Base-by-base conservation (phyloP, 768 basidiomycete species). In the Leccinum arenicola region DNA sequence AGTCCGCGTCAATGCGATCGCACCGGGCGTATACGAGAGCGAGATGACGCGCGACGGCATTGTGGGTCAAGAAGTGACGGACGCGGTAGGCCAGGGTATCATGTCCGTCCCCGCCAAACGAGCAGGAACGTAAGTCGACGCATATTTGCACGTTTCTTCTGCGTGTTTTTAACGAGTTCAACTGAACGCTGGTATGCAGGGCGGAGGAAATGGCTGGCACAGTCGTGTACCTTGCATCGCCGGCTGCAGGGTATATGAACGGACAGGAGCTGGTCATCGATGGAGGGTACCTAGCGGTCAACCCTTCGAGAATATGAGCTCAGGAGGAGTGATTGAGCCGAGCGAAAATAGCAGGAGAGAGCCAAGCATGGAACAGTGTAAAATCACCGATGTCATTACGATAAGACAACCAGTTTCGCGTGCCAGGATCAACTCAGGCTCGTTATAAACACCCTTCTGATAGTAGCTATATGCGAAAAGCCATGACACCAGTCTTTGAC, bases 251-350 rank as follows among this genome's bases (percentile, higher is more conserved):
- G 29, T 93, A 90, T 68, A 83, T 82, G 61, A 88, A 88, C 61
- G 91, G 91, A 12, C 90, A 92, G 68, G 88, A 92, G 68, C 79
- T 93, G 47, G 74, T 85, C 17, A 80, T 92, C 36, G 91, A 93
- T 65, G 91, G 91, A 29, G 88, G 90, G 1, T 90, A 82, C 68
- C 55, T 83, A 1, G 80, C 87, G 14, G 88, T 91, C 43, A 93
- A 93, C 67, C 91, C 91, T 33, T 75, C 85, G 2, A 74, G 69
- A 4, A 59, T 69, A 21, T 83, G 63, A 77, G 23, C n/a, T 1
- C 40, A 12, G 12, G 47, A 14, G 4, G 10, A 43, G 19, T 12
- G 17, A 27, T 21, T 33, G 5, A 7, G 14, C 4, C 10, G 21
- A 25, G 14, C 1, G 25, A 36, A 48, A 50, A 15, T 12, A 40